These are phyloP conservation scores for Lichtheimia hyalospora DNA, from an alignment of 371 early-diverging fungal species.

Conservation along the genomic window DNA sequence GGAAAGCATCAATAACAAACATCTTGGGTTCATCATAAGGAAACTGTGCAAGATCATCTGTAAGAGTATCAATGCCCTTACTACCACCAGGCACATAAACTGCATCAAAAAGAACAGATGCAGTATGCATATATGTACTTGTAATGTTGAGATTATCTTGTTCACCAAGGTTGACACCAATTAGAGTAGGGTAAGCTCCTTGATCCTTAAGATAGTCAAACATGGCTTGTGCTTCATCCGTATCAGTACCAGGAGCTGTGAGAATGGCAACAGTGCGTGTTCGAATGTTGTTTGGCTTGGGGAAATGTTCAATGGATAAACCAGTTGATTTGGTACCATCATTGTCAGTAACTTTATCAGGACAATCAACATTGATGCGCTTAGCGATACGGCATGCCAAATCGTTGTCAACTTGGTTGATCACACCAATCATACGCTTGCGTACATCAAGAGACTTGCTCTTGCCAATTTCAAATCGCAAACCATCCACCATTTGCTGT, in stretches of 20 bases:
- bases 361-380: slow-evolving; percentile 27
- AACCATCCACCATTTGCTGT: slow-evolving; percentile 39
- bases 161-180: slow-evolving; percentile 26
- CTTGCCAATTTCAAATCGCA: slow-evolving; percentile 44
- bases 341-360: slow-evolving; percentile 26
- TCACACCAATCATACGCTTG: slow-evolving; percentile 29
- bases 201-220: slow-evolving; percentile 24
- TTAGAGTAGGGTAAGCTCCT: slow-evolving; percentile 29
- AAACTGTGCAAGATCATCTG: slow-evolving; percentile 15
- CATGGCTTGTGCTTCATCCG: slow-evolving; percentile 26
- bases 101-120: slow-evolving; percentile 41
- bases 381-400: slow-evolving; percentile 42
- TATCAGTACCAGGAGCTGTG: slow-evolving; percentile 30
- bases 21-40: slow-evolving; percentile 30
- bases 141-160: slow-evolving; percentile 23
- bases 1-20: slow-evolving; percentile 35
- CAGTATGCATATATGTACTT: slow-evolving; percentile 26
- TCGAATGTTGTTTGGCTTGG: slow-evolving; percentile 29
- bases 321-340: slow-evolving; percentile 14
- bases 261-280: slow-evolving; percentile 36
- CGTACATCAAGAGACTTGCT: slow-evolving; percentile 28
- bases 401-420: slow-evolving; percentile 40
- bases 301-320: slow-evolving; percentile 35
- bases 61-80: slow-evolving; percentile 18
- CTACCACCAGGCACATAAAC: slow-evolving; percentile 39